phyloP scores from a whole-genome alignment of 108 stramenopile species.

The Chaetoceros tenuissimus region DNA sequence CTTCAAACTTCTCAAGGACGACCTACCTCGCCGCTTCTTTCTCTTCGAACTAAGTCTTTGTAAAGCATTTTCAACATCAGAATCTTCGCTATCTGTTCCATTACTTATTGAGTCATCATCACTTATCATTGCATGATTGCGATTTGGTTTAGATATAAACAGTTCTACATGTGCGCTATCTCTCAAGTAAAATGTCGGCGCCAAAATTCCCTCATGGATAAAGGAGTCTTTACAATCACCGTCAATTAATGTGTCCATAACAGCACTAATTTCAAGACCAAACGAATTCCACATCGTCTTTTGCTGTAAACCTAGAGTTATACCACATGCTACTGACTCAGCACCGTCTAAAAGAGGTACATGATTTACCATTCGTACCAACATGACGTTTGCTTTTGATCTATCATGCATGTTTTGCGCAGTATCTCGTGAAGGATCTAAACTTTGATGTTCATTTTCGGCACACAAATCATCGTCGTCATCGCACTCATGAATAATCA shows the following conservation, averaged over 20 bases:
- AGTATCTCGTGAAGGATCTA: no score
- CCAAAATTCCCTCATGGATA: conserved; percentile 4
- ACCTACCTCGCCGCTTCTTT: conserved; percentile 8
- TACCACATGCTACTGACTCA: conserved; percentile 66
- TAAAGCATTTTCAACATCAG: conserved; percentile 6
- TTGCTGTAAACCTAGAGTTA: conserved; percentile 45
- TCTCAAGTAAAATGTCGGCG: conserved; percentile 38
- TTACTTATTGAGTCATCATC: conserved; percentile 11
- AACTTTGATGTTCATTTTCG: conserved; percentile 1
- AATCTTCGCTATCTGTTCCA: conserved; percentile 14
- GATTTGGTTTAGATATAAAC: conserved; percentile 35
- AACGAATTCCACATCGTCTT: conserved; percentile 65
- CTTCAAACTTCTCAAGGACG: conserved; percentile 12
- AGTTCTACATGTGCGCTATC: conserved; percentile 74
- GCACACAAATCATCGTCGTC: conserved; percentile 9
- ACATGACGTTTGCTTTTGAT: conserved; percentile 30
- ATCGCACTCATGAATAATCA: conserved; percentile 47
- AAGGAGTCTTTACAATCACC: neutral
- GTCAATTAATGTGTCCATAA: neutral
- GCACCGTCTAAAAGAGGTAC: conserved; percentile 76
- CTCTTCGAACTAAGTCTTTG: conserved; percentile 9
- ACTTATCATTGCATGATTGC: neutral
- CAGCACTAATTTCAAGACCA: conserved; percentile 44
- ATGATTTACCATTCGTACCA: conserved; percentile 79
- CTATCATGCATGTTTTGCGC: neutral